These are phyloP conservation scores for Geotrichum klebahnii DNA, from an alignment of 1,139 yeast genomes.

Conservation along the genomic window DNA sequence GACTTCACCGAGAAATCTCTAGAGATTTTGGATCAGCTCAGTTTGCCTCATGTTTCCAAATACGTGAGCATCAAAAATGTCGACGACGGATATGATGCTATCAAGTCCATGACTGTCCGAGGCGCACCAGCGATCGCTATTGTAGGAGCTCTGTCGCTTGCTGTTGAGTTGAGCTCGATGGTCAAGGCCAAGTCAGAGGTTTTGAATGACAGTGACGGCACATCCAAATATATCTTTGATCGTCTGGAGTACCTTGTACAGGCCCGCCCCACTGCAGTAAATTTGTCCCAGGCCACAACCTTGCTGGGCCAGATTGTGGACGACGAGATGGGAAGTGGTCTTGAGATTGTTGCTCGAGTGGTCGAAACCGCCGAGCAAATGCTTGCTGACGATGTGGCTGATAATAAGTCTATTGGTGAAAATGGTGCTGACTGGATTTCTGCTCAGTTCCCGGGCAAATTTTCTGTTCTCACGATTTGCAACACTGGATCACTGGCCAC, in stretches of 20 bases:
- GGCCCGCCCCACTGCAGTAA: constrained; percentile 94
- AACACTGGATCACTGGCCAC: constrained; percentile 75
- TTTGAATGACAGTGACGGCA: constrained; percentile 19
- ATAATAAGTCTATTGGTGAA: constrained; percentile 72
- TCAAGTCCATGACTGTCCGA: constrained; percentile 86
- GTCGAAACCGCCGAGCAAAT: constrained; percentile 54
- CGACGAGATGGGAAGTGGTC: constrained; percentile 5
- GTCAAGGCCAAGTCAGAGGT: constrained; percentile 9
- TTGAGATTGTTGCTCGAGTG: constrained; percentile 42
- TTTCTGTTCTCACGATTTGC: constrained; percentile 75
- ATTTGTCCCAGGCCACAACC: constrained; percentile 71
- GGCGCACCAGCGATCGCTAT: constrained; percentile 99
- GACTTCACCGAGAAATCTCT: constrained; percentile 48
- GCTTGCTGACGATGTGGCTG: constrained; percentile 69
- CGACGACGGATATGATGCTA: constrained; percentile 74
- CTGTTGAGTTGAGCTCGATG: constrained; percentile 51
- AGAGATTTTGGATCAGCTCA: constrained; percentile 71
- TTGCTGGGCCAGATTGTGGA: constrained; percentile 46
- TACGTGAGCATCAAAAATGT: constrained; percentile 59
- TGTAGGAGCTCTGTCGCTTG: constrained; percentile 83
- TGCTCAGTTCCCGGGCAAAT: constrained; percentile 30
- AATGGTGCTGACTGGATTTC: constrained; percentile 73
- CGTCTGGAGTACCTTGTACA: constrained; percentile 63
- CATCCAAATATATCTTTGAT: constrained; percentile 31
- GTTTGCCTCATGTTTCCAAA: constrained; percentile 71